Evolutionary conservation across 106 monocot genomes (phyloP), one percentile per base, ranked within the genome.

Genomic region (Acorus calamus): DNA sequence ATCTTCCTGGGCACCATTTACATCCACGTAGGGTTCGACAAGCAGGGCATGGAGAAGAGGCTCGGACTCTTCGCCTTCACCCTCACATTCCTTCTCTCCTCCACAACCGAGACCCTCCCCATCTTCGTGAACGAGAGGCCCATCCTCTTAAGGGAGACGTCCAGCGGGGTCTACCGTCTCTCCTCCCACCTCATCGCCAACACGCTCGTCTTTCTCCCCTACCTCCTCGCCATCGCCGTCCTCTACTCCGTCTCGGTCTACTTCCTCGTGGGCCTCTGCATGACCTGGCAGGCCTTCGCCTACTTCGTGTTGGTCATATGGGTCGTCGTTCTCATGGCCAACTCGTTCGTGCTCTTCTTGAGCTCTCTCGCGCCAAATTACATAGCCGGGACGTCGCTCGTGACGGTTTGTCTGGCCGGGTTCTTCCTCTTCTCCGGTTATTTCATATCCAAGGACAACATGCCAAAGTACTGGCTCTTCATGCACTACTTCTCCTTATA

Each of bases 361-460:
- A 91, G 96, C 60, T 87, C 91, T 0, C 56, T 96, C 3, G 81
- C 96, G 3, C 96, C 96, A 7, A 83, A 91, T 72, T 96, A 91
- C 83, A 91, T 96, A 47, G 87, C 91, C 50, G 91, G 96, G 8
- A 96, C 85, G 46, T 84, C 87, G 11, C 73, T 91, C 49, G 67
- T 96, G 44, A 83, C 84, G n/a, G 76, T 96, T 49, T 83, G 85
- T 3, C 75, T 96, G 0, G 94, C 96, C 0, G 96, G 76, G 4
- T 96, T 90, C 81, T 96, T 96, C 71, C 73, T 96, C 56, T 96
- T 96, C 77, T 96, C 96, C 5, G 96, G 96, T 3, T 96, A 96
- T 75, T 96, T 91, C 71, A 62, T 96, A 4, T 70, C 80, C 46
- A 84, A 74, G 69, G 86, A 87, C 58, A 88, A 75, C 62, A 88